Evolutionary conservation across 2,329 filamentous ascomycete species (phyloP).

Genomic region (Pestalotiopsis sp.): DNA sequence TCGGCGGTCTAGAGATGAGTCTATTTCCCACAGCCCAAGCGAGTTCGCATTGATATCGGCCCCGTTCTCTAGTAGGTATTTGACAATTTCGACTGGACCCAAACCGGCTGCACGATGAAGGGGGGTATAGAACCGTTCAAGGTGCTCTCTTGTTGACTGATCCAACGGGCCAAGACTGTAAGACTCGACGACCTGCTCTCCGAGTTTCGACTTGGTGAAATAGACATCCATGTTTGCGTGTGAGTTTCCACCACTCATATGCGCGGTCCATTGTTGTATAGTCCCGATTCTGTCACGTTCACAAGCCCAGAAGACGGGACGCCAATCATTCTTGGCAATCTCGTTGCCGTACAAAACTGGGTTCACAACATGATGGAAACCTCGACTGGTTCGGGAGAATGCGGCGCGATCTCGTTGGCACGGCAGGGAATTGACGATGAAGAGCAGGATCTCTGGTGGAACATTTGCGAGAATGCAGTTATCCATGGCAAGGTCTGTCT

Average conservation of each 20-base stretch:
- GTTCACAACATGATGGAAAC: background rate
- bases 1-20: background rate
- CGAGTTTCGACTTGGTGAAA: background rate
- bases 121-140: background rate
- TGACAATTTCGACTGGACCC: background rate
- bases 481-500: background rate
- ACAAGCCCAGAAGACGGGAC: conserved; percentile 8
- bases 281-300: background rate
- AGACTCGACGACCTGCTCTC: too few species aligned
- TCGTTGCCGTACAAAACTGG: background rate
- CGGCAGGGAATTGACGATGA: background rate
- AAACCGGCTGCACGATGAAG: conserved; percentile 1
- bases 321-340: background rate
- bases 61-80: conserved; percentile 7
- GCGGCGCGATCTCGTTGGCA: background rate
- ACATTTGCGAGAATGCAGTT: background rate
- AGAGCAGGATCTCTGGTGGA: background rate
- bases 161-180: background rate
- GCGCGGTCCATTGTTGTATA: background rate
- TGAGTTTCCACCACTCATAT: background rate
- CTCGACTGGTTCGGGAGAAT: background rate
- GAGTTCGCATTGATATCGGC: conserved; percentile 3
- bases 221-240: background rate
- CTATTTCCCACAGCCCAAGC: background rate
- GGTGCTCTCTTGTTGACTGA: background rate